Conservation (phyloP, 2,329 filamentous ascomycete species). For the Claviceps citrina region DNA sequence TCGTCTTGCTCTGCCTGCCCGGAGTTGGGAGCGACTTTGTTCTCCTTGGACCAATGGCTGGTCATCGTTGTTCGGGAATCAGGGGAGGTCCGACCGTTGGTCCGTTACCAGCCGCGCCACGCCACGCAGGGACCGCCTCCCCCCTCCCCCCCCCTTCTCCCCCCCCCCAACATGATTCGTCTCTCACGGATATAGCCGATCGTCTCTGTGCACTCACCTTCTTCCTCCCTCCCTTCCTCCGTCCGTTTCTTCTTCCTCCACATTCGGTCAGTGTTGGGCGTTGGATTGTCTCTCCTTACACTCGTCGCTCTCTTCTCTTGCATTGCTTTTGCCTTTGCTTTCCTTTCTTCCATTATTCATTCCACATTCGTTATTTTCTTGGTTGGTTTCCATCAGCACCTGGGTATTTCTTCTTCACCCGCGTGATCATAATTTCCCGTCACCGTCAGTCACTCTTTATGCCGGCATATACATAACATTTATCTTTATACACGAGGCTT, state of each 20-base stretch:
- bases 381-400: slow-evolving; percentile 3
- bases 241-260: not conserved
- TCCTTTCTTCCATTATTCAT: not conserved
- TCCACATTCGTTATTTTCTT: not conserved
- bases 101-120: too few relatives aligned
- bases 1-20: too few relatives aligned
- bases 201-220: too few relatives aligned
- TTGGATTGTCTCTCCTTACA: not conserved
- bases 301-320: slow-evolving; percentile 1
- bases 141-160: too few relatives aligned
- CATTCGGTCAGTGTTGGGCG: not conserved
- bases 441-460: slow-evolving; percentile 14
- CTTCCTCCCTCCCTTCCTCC: not conserved
- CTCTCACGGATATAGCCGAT: too few relatives aligned
- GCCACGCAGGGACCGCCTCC: too few relatives aligned
- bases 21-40: too few relatives aligned
- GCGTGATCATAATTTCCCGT: not conserved
- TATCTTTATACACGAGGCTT: not conserved
- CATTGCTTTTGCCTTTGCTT: not conserved
- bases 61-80: too few relatives aligned
- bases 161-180: too few relatives aligned
- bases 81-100: too few relatives aligned
- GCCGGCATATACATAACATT: slow-evolving; percentile 7
- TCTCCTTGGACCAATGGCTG: too few relatives aligned
- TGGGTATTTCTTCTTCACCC: not conserved